Conservation (phyloP, 805 yeast genomes). For the Hanseniaspora guilliermondii region DNA sequence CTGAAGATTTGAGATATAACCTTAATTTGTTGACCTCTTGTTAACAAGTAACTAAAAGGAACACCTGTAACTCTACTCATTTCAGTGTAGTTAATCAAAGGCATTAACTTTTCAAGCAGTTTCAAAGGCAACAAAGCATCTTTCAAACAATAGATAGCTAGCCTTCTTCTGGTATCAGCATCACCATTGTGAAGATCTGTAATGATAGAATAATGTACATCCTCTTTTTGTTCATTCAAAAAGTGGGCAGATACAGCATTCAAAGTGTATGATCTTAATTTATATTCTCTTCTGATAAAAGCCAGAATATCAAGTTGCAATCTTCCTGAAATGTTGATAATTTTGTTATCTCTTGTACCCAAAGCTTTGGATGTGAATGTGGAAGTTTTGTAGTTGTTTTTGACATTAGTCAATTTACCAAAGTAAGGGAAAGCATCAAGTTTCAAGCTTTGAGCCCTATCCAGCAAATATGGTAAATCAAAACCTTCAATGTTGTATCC, state of each 20-base stretch:
- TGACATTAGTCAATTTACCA: conserved; percentile 56
- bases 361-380: conserved; percentile 88
- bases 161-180: conserved; percentile 80
- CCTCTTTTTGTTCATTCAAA: conserved; percentile 91
- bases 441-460: conserved; percentile 67
- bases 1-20: conserved; percentile 91
- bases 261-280: conserved; percentile 83
- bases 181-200: conserved; percentile 89
- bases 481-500: conserved; percentile 93
- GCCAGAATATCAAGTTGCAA: conserved; percentile 88
- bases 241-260: conserved; percentile 93
- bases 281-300: conserved; percentile 87
- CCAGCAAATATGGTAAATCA: conserved; percentile 84
- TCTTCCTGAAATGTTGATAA: conserved; percentile 87
- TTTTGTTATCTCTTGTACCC: conserved; percentile 89
- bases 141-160: conserved; percentile 93
- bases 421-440: conserved; percentile 67
- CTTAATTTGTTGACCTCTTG: conserved; percentile 96
- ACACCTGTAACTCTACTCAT: conserved; percentile 99
- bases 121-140: conserved; percentile 90
- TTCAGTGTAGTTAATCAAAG: conserved; percentile 90
- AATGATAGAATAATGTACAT: conserved; percentile 92
- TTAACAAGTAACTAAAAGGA: conserved; percentile 75
- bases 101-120: conserved; percentile 84
- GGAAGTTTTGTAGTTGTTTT: conserved; percentile 70